These are phyloP conservation scores for Dictyostelium purpureum DNA, from an alignment of 78 protist species.

Conservation along the genomic window DNA sequence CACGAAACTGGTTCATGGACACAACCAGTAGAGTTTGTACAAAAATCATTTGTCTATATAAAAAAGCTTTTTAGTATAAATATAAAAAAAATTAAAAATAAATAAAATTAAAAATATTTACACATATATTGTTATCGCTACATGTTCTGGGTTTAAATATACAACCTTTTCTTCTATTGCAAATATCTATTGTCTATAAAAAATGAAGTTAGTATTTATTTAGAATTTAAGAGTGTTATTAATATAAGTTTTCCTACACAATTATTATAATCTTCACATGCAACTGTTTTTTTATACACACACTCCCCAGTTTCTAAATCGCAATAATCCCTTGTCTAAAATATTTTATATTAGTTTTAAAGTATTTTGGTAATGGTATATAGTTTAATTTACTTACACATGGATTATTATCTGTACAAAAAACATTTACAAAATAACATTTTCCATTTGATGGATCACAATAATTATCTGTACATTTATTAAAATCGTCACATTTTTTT, in stretches of 20 bases:
- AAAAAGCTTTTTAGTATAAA: too few species aligned
- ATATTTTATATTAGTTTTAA: too few species aligned
- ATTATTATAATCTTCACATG: background rate
- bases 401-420: slow-evolving; percentile 20
- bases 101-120: background rate
- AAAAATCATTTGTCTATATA: background rate
- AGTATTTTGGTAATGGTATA: too few species aligned
- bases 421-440: background rate
- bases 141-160: background rate
- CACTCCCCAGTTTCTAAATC: background rate
- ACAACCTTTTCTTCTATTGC: slow-evolving; percentile 3
- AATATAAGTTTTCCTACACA: too few species aligned
- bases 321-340: slow-evolving; percentile 36
- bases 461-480: slow-evolving; percentile 16
- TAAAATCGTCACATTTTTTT: slow-evolving; percentile 35
- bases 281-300: background rate
- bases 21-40: slow-evolving; percentile 22
- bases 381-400: too few species aligned
- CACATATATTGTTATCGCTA: slow-evolving; percentile 17
- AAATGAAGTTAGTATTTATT: background rate
- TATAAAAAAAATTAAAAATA: too few species aligned
- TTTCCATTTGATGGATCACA: slow-evolving; percentile 5
- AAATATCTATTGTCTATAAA: background rate
- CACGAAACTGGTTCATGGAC: slow-evolving; percentile 21
- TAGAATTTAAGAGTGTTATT: too few species aligned